phyloP scores from a whole-genome alignment of 352 stramenopile species.

The Phytophthora sp. region DNA sequence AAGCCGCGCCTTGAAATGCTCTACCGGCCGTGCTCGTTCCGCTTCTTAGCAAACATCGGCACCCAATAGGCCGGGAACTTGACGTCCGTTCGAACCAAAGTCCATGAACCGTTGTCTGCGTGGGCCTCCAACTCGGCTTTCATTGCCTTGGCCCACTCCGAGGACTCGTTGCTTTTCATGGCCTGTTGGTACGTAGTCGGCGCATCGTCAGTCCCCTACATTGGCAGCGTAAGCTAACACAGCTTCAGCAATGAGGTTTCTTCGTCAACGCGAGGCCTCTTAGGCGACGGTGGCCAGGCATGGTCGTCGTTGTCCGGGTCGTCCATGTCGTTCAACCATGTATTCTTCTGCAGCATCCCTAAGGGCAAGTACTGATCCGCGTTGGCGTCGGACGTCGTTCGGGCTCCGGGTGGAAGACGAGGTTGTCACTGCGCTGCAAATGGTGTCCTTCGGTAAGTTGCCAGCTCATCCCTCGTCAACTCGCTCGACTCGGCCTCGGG shows the following conservation, averaged over 20 bases:
- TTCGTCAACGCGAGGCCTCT: conserved; percentile 2
- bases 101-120: neutral
- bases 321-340: neutral
- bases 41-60: neutral
- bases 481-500: neutral
- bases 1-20: neutral
- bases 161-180: neutral
- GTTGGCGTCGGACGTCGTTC: neutral
- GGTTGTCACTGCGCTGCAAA: neutral
- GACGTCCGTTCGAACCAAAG: neutral
- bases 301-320: conserved; percentile 2
- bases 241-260: neutral
- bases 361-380: neutral
- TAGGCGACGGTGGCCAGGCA: conserved; percentile 1
- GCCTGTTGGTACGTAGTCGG: neutral
- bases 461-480: neutral
- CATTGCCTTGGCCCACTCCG: conserved; percentile 5
- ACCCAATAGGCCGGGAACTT: neutral
- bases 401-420: neutral
- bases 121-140: conserved; percentile 6
- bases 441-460: neutral
- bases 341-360: neutral
- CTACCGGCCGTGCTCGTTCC: neutral
- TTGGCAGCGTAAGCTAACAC: neutral
- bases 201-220: neutral